Evolutionary conservation across 164 flowering plant species (phyloP).

Genomic region (Houttuynia cordata): DNA sequence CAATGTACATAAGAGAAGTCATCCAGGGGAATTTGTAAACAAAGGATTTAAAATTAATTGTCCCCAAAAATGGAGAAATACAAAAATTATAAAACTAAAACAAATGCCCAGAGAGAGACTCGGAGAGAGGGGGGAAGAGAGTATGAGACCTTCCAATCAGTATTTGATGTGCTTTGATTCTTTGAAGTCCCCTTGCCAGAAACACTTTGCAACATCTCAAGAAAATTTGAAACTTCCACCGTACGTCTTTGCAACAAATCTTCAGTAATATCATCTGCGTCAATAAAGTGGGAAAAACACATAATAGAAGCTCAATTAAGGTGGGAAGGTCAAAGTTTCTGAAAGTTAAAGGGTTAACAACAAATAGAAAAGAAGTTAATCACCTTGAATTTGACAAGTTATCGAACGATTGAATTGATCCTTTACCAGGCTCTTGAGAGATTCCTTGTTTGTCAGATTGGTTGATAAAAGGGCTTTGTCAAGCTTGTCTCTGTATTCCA

Average conservation of each 20-base stretch:
- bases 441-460: conserved; percentile 35
- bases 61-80: not conserved
- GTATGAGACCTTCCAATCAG: conserved; percentile 66
- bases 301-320: not conserved
- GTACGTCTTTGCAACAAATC: conserved; percentile 29
- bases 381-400: conserved; percentile 30
- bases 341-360: not conserved
- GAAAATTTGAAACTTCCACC: conserved; percentile 34
- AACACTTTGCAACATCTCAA: conserved; percentile 62
- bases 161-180: conserved; percentile 18
- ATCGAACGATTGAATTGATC: conserved; percentile 46
- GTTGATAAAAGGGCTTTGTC: conserved; percentile 61
- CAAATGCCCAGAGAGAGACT: not conserved
- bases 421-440: conserved; percentile 40
- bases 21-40: too few species aligned
- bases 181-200: conserved; percentile 21
- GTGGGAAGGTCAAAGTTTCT: too few species aligned
- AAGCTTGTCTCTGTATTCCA: conserved; percentile 50
- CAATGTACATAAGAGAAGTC: not conserved
- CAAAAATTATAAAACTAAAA: not conserved
- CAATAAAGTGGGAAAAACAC: not conserved
- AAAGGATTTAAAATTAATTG: not conserved
- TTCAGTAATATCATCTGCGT: conserved; percentile 23
- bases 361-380: not conserved
- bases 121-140: too few species aligned